Evolutionary conservation across 2,329 filamentous ascomycete genomes (phyloP).

Genomic region (Colletotrichum lentis): DNA sequence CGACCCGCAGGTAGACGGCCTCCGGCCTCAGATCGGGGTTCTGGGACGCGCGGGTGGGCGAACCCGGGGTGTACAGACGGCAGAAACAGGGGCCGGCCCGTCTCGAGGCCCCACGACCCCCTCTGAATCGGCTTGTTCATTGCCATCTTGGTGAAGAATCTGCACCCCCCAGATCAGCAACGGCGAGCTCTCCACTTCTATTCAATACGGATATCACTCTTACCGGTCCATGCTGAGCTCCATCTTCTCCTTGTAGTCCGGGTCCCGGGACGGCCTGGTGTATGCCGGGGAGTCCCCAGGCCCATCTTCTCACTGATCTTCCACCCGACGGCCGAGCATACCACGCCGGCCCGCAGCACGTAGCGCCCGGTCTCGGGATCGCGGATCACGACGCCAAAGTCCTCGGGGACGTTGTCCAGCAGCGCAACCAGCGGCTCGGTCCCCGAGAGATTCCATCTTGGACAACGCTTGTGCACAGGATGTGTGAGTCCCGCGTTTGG

Average conservation of each 20-base stretch:
- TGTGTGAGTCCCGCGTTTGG: slow-evolving; percentile 23
- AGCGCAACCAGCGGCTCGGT: slow-evolving; percentile 74
- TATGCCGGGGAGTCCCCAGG: slow-evolving; percentile 72
- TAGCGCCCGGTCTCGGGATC: slow-evolving; percentile 77
- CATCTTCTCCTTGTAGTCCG: slow-evolving; percentile 89
- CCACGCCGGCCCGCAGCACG: slow-evolving; percentile 75
- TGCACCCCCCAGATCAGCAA: slow-evolving; percentile 43
- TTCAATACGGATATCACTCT: slow-evolving; percentile 41
- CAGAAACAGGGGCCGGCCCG: slow-evolving; percentile 78
- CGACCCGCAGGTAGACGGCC: slow-evolving; percentile 76
- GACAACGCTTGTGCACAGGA: slow-evolving; percentile 65
- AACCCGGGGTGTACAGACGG: slow-evolving; percentile 73
- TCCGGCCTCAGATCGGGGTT: slow-evolving; percentile 62
- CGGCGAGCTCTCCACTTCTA: too few relatives aligned
- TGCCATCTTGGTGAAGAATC: slow-evolving; percentile 83
- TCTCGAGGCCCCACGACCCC: slow-evolving; percentile 83
- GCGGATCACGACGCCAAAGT: slow-evolving; percentile 80
- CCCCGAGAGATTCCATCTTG: slow-evolving; percentile 75
- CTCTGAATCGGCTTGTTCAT: slow-evolving; percentile 80
- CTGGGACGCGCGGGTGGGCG: slow-evolving; percentile 66
- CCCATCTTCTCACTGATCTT: slow-evolving; percentile 79
- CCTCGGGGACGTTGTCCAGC: slow-evolving; percentile 81
- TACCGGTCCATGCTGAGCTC: slow-evolving; percentile 85
- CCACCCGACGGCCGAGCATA: slow-evolving; percentile 85
- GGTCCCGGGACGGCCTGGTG: slow-evolving; percentile 80